phyloP scores from a whole-genome alignment of 805 yeast genomes.

The Metschnikowia lachancei region DNA sequence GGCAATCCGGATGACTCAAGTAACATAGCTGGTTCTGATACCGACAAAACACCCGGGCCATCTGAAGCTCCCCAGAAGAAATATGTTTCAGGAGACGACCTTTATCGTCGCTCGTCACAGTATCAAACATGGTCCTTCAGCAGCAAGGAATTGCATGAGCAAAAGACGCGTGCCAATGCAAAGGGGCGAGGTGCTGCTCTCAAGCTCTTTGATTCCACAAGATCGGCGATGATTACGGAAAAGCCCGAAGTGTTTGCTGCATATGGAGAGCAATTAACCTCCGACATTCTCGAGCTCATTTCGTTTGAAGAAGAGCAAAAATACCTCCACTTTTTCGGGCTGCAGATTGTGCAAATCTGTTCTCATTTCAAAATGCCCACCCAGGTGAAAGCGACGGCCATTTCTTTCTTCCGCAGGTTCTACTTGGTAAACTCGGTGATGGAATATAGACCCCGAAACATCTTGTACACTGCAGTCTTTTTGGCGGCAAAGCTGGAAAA shows the following conservation, averaged over 20 bases:
- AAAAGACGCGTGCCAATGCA: conserved; percentile 50
- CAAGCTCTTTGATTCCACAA: conserved; percentile 28
- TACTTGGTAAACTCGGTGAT: conserved; percentile 77
- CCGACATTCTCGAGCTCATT: conserved; percentile 43
- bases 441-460: conserved; percentile 83
- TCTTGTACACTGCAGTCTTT: conserved; percentile 71
- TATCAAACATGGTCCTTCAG: conserved; percentile 84
- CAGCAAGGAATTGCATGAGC: conserved; percentile 48
- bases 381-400: conserved; percentile 84
- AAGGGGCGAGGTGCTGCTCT: conserved; percentile 47
- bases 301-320: conserved; percentile 67
- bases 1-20: too few species aligned
- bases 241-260: conserved; percentile 31
- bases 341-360: conserved; percentile 68
- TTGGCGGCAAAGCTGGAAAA: conserved; percentile 93
- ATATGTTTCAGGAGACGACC: conserved; percentile 70
- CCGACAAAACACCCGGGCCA: neutral
- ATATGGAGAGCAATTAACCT: conserved; percentile 29
- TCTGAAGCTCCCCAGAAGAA: conserved; percentile 4
- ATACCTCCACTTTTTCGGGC: conserved; percentile 68
- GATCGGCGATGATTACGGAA: conserved; percentile 18
- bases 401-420: conserved; percentile 76
- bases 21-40: too few species aligned
- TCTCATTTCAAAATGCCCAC: conserved; percentile 78
- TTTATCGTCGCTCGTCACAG: conserved; percentile 85